Conservation (phyloP, 2,329 filamentous ascomycete genomes). For the Cercospora sp. region DNA sequence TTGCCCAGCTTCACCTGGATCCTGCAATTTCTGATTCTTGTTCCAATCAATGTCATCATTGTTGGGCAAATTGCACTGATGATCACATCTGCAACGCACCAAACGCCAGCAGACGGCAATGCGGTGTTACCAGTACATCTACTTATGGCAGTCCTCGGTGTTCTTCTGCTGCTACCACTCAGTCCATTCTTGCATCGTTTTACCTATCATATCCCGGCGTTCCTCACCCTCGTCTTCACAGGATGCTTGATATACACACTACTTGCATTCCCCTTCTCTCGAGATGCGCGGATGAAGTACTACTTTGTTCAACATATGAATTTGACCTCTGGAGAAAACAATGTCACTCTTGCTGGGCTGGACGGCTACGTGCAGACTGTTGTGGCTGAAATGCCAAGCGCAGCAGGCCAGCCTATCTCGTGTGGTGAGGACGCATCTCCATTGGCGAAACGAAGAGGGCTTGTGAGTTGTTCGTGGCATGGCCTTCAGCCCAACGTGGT, state of each 20-base stretch:
- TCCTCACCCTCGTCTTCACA: slow-evolving; percentile 70
- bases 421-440: slow-evolving; percentile 41
- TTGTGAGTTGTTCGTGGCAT: slow-evolving; percentile 69
- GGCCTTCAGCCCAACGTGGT: slow-evolving; percentile 68
- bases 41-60: slow-evolving; percentile 74
- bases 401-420: slow-evolving; percentile 57
- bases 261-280: slow-evolving; percentile 82
- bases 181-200: slow-evolving; percentile 85
- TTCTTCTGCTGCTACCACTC: slow-evolving; percentile 72
- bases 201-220: slow-evolving; percentile 75
- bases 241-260: slow-evolving; percentile 85
- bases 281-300: slow-evolving; percentile 75
- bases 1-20: slow-evolving; percentile 86
- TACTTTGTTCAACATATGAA: slow-evolving; percentile 83
- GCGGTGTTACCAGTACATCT: slow-evolving; percentile 71
- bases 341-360: slow-evolving; percentile 68
- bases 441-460: slow-evolving; percentile 49
- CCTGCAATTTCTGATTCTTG: slow-evolving; percentile 77
- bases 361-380: slow-evolving; percentile 67
- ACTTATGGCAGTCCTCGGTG: slow-evolving; percentile 64
- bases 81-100: slow-evolving; percentile 68
- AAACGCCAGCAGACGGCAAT: slow-evolving; percentile 83
- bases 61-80: slow-evolving; percentile 74
- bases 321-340: slow-evolving; percentile 67
- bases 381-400: slow-evolving; percentile 68